A percentile compares a stretch with the other conserved stretches of the same genome.
These are phyloP conservation scores for Candida anutae DNA, from an alignment of 1,139 yeast species.

Conservation along the genomic window DNA sequence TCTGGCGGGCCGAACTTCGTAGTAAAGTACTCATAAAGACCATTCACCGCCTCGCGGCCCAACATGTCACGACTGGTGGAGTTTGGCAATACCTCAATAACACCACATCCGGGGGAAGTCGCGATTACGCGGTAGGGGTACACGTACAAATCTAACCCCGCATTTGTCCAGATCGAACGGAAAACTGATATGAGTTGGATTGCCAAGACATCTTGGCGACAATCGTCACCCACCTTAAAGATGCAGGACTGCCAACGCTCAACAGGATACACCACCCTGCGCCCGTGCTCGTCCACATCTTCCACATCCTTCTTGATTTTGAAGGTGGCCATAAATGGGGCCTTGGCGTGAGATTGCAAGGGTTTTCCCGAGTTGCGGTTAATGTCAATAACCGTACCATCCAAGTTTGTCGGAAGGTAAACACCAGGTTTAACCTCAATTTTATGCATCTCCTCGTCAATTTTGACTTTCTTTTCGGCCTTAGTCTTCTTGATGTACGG, in stretches of 20 bases:
- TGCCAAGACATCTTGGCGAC: slow-evolving; percentile 95
- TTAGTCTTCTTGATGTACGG: slow-evolving; percentile 90
- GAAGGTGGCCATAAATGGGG: slow-evolving; percentile 96
- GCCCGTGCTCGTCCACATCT: slow-evolving; percentile 37
- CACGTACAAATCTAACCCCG: slow-evolving; percentile 85
- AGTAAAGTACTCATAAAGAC: slow-evolving; percentile 84
- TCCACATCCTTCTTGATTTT: slow-evolving; percentile 58
- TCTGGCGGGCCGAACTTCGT: slow-evolving; percentile 93
- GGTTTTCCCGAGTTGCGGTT: slow-evolving; percentile 91
- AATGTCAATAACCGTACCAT: slow-evolving; percentile 87
- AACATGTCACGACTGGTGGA: slow-evolving; percentile 96
- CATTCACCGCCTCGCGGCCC: slow-evolving; percentile 98
- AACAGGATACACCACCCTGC: slow-evolving; percentile 22
- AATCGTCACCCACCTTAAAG: slow-evolving; percentile 98
- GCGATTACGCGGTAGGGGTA: slow-evolving; percentile 96
- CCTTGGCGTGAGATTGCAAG: slow-evolving; percentile 97
- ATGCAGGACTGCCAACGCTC: slow-evolving; percentile 91
- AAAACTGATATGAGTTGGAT: slow-evolving; percentile 87
- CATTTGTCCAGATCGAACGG: slow-evolving; percentile 80
- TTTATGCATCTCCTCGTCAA: slow-evolving; percentile 89
- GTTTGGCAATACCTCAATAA: slow-evolving; percentile 93
- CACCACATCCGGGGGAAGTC: slow-evolving; percentile 99
- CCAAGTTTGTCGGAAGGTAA: slow-evolving; percentile 93
- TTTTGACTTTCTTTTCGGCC: slow-evolving; percentile 92
- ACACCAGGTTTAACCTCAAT: slow-evolving; percentile 78